Evolutionary conservation across 306 rosid species (phyloP), one percentile per base, ranked within the genome.

Genomic region (Crotalaria pallida): DNA sequence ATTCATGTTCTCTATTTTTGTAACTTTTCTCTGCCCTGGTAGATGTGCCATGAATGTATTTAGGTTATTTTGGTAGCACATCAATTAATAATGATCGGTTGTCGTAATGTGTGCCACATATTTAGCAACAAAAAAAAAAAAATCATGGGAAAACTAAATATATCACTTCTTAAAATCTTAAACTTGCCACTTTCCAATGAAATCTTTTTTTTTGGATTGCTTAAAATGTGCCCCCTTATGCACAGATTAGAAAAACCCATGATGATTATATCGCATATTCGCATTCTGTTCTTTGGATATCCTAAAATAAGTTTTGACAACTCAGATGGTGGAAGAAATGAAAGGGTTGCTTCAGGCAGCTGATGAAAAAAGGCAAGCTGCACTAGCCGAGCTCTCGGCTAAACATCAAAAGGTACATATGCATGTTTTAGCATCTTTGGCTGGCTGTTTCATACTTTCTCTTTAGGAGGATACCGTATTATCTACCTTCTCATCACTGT

Each of bases 261-360:
- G n/a, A n/a, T n/a, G n/a, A n/a, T n/a, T n/a, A n/a, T n/a, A n/a
- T n/a, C n/a, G n/a, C n/a, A n/a, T n/a, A n/a, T n/a, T 31, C 72
- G 50, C 10, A 45, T 48, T 58, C 29, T 69, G 51, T 69, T 77
- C 48, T 27, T 74, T 74, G 78, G 70, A 53, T 68, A 44, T 73
- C 67, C 47, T 38, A 72, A 66, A 76, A 58, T 68, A 78, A 70
- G 49, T 18, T 57, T 73, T 69, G 53, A 27, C 43, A 45, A 75
- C 50, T 76, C 84, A 91, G 99, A 83, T 89, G 96, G 67, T 89
- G 85, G 96, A 95, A 77, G 89, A 91, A 77, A 79, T 88, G 92
- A 80, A 62, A 69, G 90, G 92, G 27, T 79, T 77, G 83, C 89
- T 95, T 69, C 91, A 89, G 81, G 96, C 88, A 76, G 91, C 91